These are phyloP conservation scores for Scolecobasidium constrictum DNA, from an alignment of 2,329 filamentous ascomycete species.

Conservation along the genomic window DNA sequence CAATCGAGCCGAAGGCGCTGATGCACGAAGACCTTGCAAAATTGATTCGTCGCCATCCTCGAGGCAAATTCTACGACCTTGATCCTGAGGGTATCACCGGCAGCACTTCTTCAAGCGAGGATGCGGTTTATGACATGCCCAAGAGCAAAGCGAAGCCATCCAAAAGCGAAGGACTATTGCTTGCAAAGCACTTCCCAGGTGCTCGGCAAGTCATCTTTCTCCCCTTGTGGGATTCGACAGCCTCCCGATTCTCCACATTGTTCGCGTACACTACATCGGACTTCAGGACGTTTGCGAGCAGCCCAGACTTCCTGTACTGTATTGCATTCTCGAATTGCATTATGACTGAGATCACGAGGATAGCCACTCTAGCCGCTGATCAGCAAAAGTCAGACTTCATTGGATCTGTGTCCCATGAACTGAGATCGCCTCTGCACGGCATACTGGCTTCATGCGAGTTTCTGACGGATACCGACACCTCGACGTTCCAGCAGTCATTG, in stretches of 20 bases:
- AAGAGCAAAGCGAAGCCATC: constrained; percentile 15
- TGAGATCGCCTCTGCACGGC: constrained; percentile 37
- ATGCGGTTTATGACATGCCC: constrained; percentile 10
- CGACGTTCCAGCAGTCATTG: constrained; percentile 9
- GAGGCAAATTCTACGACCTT: constrained; percentile 24
- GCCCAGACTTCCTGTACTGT: constrained; percentile 29
- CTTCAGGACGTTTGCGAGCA: constrained; percentile 19
- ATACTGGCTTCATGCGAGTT: constrained; percentile 40
- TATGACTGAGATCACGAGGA: constrained; percentile 28
- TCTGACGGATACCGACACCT: constrained; percentile 30
- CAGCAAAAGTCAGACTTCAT: constrained; percentile 42
- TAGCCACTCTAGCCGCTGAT: constrained; percentile 29
- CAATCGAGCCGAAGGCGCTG: constrained; percentile 15
- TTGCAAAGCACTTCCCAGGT: constrained; percentile 35
- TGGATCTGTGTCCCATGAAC: constrained; percentile 34
- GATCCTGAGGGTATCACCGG: constrained; percentile 16
- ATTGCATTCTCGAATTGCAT: constrained; percentile 32
- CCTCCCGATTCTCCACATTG: constrained; percentile 35
- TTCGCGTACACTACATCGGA: constrained; percentile 30
- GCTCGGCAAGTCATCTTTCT: constrained; percentile 39
- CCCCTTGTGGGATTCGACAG: constrained; percentile 39
- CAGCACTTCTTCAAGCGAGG: constrained; percentile 18
- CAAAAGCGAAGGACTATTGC: constrained; percentile 24
- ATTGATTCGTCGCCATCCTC: constrained; percentile 19
- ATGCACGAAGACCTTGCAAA: constrained; percentile 12